These are phyloP conservation scores for Prunus fruticosa DNA, from an alignment of 306 rosid species.

Conservation along the genomic window DNA sequence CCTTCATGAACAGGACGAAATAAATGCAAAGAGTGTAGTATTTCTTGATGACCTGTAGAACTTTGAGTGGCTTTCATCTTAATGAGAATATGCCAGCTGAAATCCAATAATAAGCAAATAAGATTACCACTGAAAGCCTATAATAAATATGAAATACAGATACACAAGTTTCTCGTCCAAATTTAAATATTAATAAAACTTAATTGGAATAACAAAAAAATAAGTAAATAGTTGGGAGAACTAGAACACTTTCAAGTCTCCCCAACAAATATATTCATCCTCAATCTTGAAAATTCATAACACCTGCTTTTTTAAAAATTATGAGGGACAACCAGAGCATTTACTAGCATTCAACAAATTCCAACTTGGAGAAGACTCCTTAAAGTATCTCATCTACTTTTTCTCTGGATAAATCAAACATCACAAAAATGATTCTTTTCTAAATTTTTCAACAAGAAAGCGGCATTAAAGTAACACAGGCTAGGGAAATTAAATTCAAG, in stretches of 20 bases:
- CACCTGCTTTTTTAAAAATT: no score
- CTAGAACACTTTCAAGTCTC: not conserved
- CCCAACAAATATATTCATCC: no score
- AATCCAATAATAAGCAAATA: not conserved
- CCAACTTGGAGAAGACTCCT: no score
- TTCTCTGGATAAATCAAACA: no score
- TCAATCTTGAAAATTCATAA: no score
- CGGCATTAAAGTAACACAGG: no score
- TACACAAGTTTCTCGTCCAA: not conserved
- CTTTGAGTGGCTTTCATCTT: not conserved
- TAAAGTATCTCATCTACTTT: no score
- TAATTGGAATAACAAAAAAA: not conserved
- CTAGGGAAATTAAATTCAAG: no score
- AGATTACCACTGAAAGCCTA: not conserved
- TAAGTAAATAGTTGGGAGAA: not conserved
- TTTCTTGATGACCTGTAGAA: not conserved
- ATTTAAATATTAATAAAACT: not conserved
- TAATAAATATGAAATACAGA: not conserved
- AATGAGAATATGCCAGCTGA: slow-evolving; percentile 10
- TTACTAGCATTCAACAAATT: no score
- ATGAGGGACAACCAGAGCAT: no score
- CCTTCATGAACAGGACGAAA: not conserved
- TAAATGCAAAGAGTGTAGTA: not conserved
- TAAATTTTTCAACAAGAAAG: no score
- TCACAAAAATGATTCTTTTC: no score